phyloP scores from a whole-genome alignment of 2,329 filamentous ascomycete genomes.

The Colletotrichum eremochloae region DNA sequence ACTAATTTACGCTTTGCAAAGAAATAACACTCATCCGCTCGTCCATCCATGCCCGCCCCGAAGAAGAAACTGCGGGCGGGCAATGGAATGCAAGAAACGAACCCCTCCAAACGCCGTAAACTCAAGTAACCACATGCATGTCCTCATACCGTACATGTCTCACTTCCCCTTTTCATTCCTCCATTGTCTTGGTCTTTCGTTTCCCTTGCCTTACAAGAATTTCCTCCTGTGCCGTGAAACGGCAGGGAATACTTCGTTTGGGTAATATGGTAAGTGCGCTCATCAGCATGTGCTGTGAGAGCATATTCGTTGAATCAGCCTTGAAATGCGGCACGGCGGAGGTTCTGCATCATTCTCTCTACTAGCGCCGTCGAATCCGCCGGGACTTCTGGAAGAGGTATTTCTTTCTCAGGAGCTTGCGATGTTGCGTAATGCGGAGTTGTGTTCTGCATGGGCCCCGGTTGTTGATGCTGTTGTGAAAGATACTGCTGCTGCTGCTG shows the following conservation, averaged over 20 bases:
- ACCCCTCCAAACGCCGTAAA: constrained; percentile 10
- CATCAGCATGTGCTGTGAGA: background rate
- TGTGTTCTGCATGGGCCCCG: background rate
- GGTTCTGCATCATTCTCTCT: constrained; percentile 66
- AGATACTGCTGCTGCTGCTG: constrained; percentile 22
- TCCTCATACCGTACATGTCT: constrained; percentile 10
- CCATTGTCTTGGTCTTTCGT: background rate
- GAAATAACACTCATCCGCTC: background rate
- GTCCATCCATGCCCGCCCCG: background rate
- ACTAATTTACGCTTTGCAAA: constrained; percentile 16
- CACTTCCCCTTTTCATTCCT: background rate
- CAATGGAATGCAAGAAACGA: background rate
- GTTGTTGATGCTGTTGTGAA: constrained; percentile 34
- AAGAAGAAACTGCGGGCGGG: background rate
- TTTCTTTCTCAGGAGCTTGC: constrained; percentile 22
- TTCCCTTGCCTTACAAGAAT: background rate
- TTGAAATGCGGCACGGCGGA: constrained; percentile 55
- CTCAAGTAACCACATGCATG: background rate
- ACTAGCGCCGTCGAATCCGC: constrained; percentile 63
- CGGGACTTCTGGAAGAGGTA: constrained; percentile 58
- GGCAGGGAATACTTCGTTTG: background rate
- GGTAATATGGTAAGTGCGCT: background rate
- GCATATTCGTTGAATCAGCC: constrained; percentile 12
- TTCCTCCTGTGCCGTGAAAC: background rate
- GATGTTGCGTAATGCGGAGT: background rate